phyloP scores from a whole-genome alignment of 805 yeast genomes.

The Hanseniaspora lindneri region DNA sequence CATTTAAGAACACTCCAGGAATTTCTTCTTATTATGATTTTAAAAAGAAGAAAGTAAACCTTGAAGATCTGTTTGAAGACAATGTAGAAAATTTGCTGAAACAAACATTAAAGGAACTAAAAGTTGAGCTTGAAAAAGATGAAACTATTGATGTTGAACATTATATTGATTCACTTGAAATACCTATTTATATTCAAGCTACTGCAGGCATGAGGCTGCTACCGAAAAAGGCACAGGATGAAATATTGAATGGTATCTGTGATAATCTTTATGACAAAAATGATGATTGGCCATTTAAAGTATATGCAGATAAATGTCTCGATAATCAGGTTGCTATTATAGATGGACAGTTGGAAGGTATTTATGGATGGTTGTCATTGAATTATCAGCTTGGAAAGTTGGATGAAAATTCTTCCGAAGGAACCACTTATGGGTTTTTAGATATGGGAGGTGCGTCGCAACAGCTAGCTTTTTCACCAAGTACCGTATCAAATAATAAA shows the following conservation, averaged over 20 bases:
- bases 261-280: slow-evolving; percentile 16
- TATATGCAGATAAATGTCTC: slow-evolving; percentile 46
- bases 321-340: slow-evolving; percentile 66
- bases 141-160: slow-evolving; percentile 64
- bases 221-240: slow-evolving; percentile 40
- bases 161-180: slow-evolving; percentile 39
- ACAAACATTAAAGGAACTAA: slow-evolving; percentile 52
- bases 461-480: slow-evolving; percentile 86
- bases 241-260: slow-evolving; percentile 53
- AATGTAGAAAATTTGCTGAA: slow-evolving; percentile 51
- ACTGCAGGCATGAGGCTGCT: slow-evolving; percentile 94
- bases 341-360: slow-evolving; percentile 89
- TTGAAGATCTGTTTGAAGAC: slow-evolving; percentile 33
- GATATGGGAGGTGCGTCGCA: slow-evolving; percentile 99
- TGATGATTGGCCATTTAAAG: slow-evolving; percentile 21
- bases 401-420: slow-evolving; percentile 23
- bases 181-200: slow-evolving; percentile 84
- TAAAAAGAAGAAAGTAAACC: slow-evolving; percentile 5
- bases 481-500: slow-evolving; percentile 48
- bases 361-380: slow-evolving; percentile 90
- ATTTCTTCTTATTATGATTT: slow-evolving; percentile 39
- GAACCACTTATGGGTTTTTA: slow-evolving; percentile 71
- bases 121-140: slow-evolving; percentile 40
- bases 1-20: slow-evolving; percentile 67
- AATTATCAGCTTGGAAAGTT: slow-evolving; percentile 69